Base-by-base conservation (phyloP, 352 stramenopile species). In the Phytophthora megakarya region DNA sequence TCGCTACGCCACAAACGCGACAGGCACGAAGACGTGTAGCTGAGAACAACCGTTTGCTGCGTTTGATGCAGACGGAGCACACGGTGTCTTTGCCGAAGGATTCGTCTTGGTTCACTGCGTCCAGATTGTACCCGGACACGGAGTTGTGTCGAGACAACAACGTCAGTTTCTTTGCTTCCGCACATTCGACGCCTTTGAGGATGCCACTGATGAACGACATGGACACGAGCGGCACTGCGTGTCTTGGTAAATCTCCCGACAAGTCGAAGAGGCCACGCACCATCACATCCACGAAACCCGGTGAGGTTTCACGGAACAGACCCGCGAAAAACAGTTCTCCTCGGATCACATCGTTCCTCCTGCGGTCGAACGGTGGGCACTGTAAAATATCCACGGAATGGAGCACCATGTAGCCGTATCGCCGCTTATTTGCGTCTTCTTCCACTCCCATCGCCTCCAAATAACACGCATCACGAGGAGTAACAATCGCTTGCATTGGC, bases 111-210 rank as follows among this genome's bases (percentile, higher is more conserved):
- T 61, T 60, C 22, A 68, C 38, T 26, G 59, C 50, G 23, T 72
- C 58, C 43, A 62, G 48, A 48, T 71, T 71, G 49, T 54, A 63
- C 7, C 63, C 63, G 15, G 63, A 71, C 5, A 67, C 39, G 1
- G 65, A 25, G 25, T 75, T 62, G 48, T 61, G 38, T 54, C 65
- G 56, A 12, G 76, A 55, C 12, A 88, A 40, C 18, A 84, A 58
- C 43, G 76, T 88, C 16, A 87, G 56, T 47, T 81, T 85, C 68
- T 87, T 87, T 48, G 78, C 78, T 35, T 85, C 70, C 0, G 78
- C 75, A 21, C 73, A 84, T 3, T 58, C 50, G 9, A 85, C 77
- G 3, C 67, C 75, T 33, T 68, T 65, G 16, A 81, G 61, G 8
- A 81, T 44, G 0, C 57, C 67, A 1, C 46, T 62, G 51, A 86